Conservation (phyloP, 192 early-diverging fungal genomes). For the Oehlia diaphana region DNA sequence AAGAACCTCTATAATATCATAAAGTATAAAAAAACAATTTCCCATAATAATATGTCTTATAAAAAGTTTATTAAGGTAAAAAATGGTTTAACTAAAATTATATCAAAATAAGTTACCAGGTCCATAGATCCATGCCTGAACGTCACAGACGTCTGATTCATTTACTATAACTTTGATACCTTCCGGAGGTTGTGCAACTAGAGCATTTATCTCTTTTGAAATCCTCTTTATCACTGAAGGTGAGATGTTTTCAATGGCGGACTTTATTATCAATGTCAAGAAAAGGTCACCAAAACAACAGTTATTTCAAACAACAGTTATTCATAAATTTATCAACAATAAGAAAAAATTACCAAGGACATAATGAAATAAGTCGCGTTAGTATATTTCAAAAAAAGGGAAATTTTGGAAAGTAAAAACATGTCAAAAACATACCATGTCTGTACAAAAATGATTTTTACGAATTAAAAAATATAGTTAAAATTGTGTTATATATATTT, state of each 20-base stretch:
- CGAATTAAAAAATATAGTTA: not conserved
- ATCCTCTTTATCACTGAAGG: constrained; percentile 56
- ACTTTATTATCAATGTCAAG: constrained; percentile 10
- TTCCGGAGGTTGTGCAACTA: constrained; percentile 70
- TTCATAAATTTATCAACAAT: too few relatives aligned
- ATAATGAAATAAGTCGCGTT: not conserved
- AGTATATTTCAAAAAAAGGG: not conserved
- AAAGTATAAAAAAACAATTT: too few relatives aligned
- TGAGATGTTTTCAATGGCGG: constrained; percentile 40
- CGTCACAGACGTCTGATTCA: constrained; percentile 73
- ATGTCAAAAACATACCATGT: not conserved
- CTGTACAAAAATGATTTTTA: not conserved
- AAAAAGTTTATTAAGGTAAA: not conserved
- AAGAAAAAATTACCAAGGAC: too few relatives aligned
- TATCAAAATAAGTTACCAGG: constrained; percentile 53
- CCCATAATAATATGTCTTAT: not conserved
- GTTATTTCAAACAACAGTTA: too few relatives aligned
- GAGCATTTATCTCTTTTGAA: constrained; percentile 54
- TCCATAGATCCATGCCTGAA: constrained; percentile 83
- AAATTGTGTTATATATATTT: too few relatives aligned
- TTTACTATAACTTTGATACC: constrained; percentile 77
- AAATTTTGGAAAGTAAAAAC: not conserved
- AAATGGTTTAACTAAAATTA: not conserved
- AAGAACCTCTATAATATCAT: too few relatives aligned
- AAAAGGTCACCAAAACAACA: too few relatives aligned